Base-by-base conservation (phyloP, 768 basidiomycete genomes). In the Termitomyces titanicus region DNA sequence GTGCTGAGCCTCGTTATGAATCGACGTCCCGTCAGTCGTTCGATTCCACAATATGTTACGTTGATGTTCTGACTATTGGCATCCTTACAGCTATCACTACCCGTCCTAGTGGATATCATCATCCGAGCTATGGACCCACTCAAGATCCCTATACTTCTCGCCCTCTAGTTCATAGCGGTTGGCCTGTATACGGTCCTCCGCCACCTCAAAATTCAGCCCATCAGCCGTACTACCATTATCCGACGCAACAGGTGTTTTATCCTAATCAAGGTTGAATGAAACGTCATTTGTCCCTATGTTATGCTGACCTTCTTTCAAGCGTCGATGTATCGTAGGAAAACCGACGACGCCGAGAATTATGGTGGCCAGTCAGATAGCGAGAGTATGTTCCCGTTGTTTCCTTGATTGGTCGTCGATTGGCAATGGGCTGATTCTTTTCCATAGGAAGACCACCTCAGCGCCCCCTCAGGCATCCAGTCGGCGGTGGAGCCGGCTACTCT, bases 1-100 rank as follows among this genome's bases (percentile, higher is more conserved):
- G 37, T 18, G 55, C 54, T 58, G 51, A 42, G 37, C 54, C 40
- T 46, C 53, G 9, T 8, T 46, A 56, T 29, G 55, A 34, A 46
- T 27, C 49, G 2, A 45, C 51, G 20, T 27, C 53, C 0, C 17
- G 47, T 34, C 47, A 59, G 51, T 35, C 17, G 6, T 18, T 45
- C 20, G 18, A 24, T 50, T 25, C 25, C n/a, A n/a, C 11, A 8
- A n/a, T 13, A 22, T 25, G 35, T 45, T 33, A 9, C 13, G 25
- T 45, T 15, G 35, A 34, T 25, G 15, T 18, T 15, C 18, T 17
- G 17, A 7, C 34, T 53, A 46, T 38, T 20, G 35, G 5, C 12
- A n/a, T 42, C 7, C 22, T 31, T 27, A 15, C 22, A 34, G 49
- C 47, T 33, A 3, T 2, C 22, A 15, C 42, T 38, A 13, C 25